A percentile compares a stretch with the other conserved stretches of the same genome.
phyloP scores from a whole-genome alignment of 495 filamentous ascomycete species.

The Tetracladium setigerum region DNA sequence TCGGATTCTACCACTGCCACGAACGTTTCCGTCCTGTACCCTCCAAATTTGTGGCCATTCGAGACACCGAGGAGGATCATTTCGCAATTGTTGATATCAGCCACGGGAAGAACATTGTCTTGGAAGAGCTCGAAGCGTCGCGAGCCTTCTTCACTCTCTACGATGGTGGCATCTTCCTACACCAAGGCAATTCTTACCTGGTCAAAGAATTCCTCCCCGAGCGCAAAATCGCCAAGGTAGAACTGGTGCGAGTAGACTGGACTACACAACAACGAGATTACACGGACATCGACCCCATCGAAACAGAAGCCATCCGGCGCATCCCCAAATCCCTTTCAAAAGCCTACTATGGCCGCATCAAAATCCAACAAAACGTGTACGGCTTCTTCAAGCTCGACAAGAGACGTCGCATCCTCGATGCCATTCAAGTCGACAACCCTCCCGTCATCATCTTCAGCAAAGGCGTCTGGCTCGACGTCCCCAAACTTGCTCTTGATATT shows the following conservation, averaged over 20 bases:
- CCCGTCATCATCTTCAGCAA: conserved; percentile 77
- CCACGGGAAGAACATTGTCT: conserved; percentile 69
- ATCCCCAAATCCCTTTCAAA: conserved; percentile 49
- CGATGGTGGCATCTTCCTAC: conserved; percentile 95
- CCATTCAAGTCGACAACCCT: conserved; percentile 87
- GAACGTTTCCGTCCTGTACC: conserved; percentile 82
- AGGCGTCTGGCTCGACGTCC: conserved; percentile 96
- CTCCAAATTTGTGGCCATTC: conserved; percentile 75
- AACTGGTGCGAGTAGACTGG: conserved; percentile 89
- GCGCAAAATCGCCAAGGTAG: conserved; percentile 58
- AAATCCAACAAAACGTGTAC: conserved; percentile 78
- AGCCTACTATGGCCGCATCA: conserved; percentile 80
- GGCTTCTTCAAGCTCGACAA: conserved; percentile 95
- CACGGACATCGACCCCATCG: conserved; percentile 86
- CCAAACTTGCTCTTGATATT: conserved; percentile 68
- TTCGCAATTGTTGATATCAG: conserved; percentile 91
- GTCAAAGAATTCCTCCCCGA: conserved; percentile 83
- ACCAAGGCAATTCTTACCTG: conserved; percentile 87
- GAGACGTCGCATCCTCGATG: conserved; percentile 76
- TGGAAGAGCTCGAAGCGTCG: conserved; percentile 94
- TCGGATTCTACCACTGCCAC: conserved; percentile 85
- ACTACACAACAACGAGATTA: conserved; percentile 88
- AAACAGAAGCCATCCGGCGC: conserved; percentile 73
- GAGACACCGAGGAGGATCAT: conserved; percentile 78
- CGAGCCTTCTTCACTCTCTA: conserved; percentile 94